Evolutionary conservation across 2,329 filamentous ascomycete genomes (phyloP), one percentile per base, ranked within the genome.

Genomic region (Huntiella bhutanensis): DNA sequence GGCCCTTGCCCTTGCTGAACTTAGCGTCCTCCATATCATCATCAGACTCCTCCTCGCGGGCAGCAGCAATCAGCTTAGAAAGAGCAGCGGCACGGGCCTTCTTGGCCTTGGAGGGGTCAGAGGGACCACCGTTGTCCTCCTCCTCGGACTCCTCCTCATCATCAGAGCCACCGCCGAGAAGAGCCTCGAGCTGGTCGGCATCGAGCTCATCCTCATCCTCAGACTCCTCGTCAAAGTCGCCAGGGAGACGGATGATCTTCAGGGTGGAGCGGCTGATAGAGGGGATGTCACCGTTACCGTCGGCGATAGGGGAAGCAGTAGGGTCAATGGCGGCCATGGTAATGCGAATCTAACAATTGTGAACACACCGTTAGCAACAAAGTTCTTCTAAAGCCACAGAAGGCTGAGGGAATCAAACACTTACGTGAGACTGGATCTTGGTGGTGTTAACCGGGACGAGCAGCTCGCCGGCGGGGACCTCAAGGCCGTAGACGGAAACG

Each of bases 271-370:
- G 82, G 55, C 79, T 73, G 51, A 77, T 64, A 49, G 65, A 62
- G 55, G 73, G 73, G 50, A 73, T 63, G 57, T 78, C 75, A 55
- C 70, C 71, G 45, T 73, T 71, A 49, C 70, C 69, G 54, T 79
- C 77, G 49, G 70, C 69, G 61, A 84, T 73, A 33, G 78, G 72
- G 55, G 76, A 70, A 56, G 82, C 82, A 57, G 76, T 85, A 49
- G 91, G 91, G 61, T 98, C 88, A 61, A 98, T 80, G 54, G 91
- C 91, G 57, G 92, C 91, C 91, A 98, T 98, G 58, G 87, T 96
- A 59, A 98, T 85, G 62, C 85, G 85, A 68, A 95, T 92, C 87
- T 94, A 57, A 22, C 36, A 46, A 33, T 22, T 16, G 32, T 28
- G 22, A 28, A 28, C 3, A 10, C 22, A 7, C 22, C 22, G 7